Conservation (phyloP, 2,329 filamentous ascomycete genomes). For the Orbilia brochopaga region DNA sequence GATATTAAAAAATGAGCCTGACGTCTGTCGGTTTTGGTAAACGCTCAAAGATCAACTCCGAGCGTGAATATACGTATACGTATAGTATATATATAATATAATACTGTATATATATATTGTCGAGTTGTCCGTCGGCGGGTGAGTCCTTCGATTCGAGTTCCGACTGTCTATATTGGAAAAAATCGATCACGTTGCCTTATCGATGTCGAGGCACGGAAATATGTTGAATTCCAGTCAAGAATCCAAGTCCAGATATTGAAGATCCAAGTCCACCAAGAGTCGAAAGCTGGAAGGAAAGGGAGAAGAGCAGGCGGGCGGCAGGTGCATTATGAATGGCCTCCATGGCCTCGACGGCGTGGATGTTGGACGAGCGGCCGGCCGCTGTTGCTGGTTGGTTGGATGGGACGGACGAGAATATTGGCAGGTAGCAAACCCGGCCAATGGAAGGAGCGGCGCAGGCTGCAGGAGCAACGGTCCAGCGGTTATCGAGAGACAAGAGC, state of each 20-base stretch:
- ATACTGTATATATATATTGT: conserved; percentile 8
- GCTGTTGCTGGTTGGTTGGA: conserved; percentile 20
- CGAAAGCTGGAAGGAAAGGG: conserved; percentile 16
- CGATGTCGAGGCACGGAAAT: conserved; percentile 8
- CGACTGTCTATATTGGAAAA: background rate
- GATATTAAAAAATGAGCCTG: background rate
- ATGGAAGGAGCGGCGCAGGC: conserved; percentile 23
- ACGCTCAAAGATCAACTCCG: conserved; percentile 46
- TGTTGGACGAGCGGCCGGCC: background rate
- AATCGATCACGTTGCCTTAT: conserved; percentile 11
- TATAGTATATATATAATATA: conserved; percentile 9
- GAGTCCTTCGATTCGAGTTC: background rate
- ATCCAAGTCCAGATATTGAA: background rate
- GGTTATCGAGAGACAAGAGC: conserved; percentile 16
- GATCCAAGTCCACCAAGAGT: conserved; percentile 44
- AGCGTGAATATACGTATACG: conserved; percentile 10
- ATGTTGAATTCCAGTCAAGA: conserved; percentile 6
- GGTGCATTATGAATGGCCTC: conserved; percentile 41
- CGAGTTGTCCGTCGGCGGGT: conserved; percentile 44
- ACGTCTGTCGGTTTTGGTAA: background rate
- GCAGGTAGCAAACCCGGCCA: conserved; percentile 13
- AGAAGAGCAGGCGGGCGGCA: conserved; percentile 33
- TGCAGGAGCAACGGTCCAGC: conserved; percentile 5
- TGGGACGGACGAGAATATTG: conserved; percentile 17
- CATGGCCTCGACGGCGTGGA: conserved; percentile 2